Conservation (phyloP, 495 filamentous ascomycete genomes). For the Aspergillus homomorphus region DNA sequence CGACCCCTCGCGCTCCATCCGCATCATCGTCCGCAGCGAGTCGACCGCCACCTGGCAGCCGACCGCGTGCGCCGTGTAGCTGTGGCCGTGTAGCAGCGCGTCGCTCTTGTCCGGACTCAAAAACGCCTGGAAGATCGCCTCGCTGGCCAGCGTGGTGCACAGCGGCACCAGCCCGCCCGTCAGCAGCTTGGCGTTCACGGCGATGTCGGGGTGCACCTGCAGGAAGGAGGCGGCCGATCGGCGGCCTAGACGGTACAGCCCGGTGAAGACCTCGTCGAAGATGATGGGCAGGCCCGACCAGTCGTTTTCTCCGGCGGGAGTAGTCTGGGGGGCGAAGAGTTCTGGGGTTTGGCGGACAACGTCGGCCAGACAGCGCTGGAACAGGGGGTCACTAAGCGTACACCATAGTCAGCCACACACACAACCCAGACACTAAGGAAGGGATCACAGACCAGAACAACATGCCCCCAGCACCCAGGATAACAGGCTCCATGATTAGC, state of each 20-base stretch:
- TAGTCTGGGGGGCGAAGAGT: constrained; percentile 37
- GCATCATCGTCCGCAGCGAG: constrained; percentile 52
- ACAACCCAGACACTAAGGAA: not conserved
- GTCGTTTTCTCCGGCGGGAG: constrained; percentile 15
- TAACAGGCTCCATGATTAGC: constrained; percentile 69
- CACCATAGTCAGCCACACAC: not conserved
- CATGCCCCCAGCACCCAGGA: constrained; percentile 79
- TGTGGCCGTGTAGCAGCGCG: constrained; percentile 74
- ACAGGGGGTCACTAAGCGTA: constrained; percentile 63
- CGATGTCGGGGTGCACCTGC: constrained; percentile 62
- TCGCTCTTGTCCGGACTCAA: constrained; percentile 63
- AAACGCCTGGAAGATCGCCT: constrained; percentile 70
- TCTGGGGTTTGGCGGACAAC: constrained; percentile 55
- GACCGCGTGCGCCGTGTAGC: constrained; percentile 75
- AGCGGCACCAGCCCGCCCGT: constrained; percentile 77
- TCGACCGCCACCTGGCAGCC: constrained; percentile 69
- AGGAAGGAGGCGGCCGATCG: constrained; percentile 64
- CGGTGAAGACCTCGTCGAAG: constrained; percentile 81
- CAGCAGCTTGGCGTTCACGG: constrained; percentile 73
- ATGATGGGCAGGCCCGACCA: constrained; percentile 75
- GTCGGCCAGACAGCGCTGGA: constrained; percentile 63
- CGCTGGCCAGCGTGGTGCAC: constrained; percentile 64
- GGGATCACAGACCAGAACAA: constrained; percentile 56
- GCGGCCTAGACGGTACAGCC: constrained; percentile 72
- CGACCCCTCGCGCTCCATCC: constrained; percentile 49